Evolutionary conservation across 1,284 basidiomycete genomes (phyloP), one percentile per base, ranked within the genome.

Genomic region (Coniferiporia sulphurascens): DNA sequence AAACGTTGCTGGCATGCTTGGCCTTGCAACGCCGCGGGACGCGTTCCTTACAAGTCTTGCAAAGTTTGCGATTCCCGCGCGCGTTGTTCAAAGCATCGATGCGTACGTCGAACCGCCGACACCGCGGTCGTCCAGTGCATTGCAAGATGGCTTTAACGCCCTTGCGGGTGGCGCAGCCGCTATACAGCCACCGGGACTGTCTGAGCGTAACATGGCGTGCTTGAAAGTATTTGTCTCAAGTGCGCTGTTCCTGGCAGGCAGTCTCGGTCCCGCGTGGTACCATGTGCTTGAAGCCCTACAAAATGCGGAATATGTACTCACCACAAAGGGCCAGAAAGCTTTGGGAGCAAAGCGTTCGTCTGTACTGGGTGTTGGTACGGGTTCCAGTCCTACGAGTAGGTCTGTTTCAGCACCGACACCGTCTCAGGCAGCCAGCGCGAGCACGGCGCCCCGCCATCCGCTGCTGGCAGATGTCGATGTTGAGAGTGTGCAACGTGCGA

Each of bases 231-330:
- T 95, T 51, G 79, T 97, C 9, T 79, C 84, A 0, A 89, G 90
- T 60, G 86, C 91, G 0, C 77, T 93, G 54, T 91, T 91, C 67
- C 81, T 98, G 3, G 91, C 91, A 0, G 90, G 90, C 0, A 90
- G 86, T 56, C 80, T 98, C 0, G 93, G 87, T 9, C 80, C 85
- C 43, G 92, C 89, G 63, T 99, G 96, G 96, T 94, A 93, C 69
- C 83, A 89, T 49, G 83, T 98, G 6, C 80, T 99, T 50, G 94
- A 97, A 68, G 85, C 89, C 1, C 73, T 97, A 41, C 94, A 97
- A 73, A 96, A 95, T 66, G 93, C 94, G 5, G 93, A 95, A 65
- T 94, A 93, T 67, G 91, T 97, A 15, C 77, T 97, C 32, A 83
- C 84, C 2, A 76, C 82, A 53, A 86, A 83, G 65, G 82, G 77